A percentile compares a stretch with the other conserved stretches of the same genome.
Conservation (phyloP, 768 basidiomycete genomes). For the Tylopilus cervinicoccineus region DNA sequence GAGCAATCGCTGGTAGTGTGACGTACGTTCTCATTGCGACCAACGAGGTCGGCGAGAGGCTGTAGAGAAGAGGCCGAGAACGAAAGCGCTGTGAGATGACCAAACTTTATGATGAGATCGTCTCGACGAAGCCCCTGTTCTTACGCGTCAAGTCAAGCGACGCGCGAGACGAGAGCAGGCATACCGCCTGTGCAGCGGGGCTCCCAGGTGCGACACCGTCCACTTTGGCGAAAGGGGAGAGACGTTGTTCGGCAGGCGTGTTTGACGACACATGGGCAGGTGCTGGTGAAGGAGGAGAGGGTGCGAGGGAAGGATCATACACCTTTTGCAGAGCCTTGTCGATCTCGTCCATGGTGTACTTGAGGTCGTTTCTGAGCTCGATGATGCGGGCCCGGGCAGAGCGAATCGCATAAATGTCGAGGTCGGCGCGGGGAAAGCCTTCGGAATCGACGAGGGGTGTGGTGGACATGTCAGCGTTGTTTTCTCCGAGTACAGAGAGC, state of each 20-base stretch:
- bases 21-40: slow-evolving; percentile 74
- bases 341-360: slow-evolving; percentile 60
- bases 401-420: slow-evolving; percentile 80
- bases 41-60: slow-evolving; percentile 70
- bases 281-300: slow-evolving; percentile 6
- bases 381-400: slow-evolving; percentile 74
- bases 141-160: not conserved
- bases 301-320: slow-evolving; percentile 44
- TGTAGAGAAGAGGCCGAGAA: slow-evolving; percentile 56
- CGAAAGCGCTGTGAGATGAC: slow-evolving; percentile 49
- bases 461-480: slow-evolving; percentile 60
- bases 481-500: slow-evolving; percentile 56
- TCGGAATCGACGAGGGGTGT: slow-evolving; percentile 80
- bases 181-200: slow-evolving; percentile 80
- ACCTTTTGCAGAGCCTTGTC: slow-evolving; percentile 64
- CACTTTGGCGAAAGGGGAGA: slow-evolving; percentile 71
- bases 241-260: slow-evolving; percentile 10
- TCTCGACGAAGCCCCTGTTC: slow-evolving; percentile 61
- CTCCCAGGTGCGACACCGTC: slow-evolving; percentile 76
- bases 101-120: slow-evolving; percentile 76
- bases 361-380: slow-evolving; percentile 76
- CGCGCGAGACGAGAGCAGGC: slow-evolving; percentile 19
- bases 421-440: slow-evolving; percentile 85
- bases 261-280: slow-evolving; percentile 22
- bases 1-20: not conserved